Conservation (phyloP, 176 grass and related monocot species). For the Avena eriantha region DNA sequence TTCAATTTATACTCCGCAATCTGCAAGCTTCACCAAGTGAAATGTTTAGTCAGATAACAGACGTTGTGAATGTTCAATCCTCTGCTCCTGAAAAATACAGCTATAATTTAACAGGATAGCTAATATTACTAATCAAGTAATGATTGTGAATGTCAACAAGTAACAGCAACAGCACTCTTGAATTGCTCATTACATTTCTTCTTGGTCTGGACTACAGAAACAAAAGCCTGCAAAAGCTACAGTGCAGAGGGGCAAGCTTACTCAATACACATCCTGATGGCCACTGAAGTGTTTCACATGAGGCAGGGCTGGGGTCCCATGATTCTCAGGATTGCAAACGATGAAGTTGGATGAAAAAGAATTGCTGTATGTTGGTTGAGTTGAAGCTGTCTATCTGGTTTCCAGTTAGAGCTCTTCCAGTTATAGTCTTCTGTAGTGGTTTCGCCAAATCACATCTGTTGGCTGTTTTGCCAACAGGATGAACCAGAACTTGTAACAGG, state of each 20-base stretch:
- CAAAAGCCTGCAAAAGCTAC: not conserved
- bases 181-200: not conserved
- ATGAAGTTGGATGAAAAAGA: not conserved
- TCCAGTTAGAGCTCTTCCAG: not conserved
- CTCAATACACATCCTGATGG: not conserved
- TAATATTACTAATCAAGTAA: not conserved
- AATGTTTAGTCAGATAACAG: slow-evolving; percentile 5
- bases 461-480: not conserved
- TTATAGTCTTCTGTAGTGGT: too few relatives aligned
- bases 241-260: not conserved
- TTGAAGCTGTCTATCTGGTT: not conserved
- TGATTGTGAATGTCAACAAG: not conserved
- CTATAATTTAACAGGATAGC: not conserved
- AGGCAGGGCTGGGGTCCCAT: not conserved
- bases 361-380: not conserved
- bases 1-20: slow-evolving; percentile 76
- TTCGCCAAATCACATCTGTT: not conserved
- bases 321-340: not conserved
- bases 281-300: not conserved
- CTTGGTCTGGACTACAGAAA: not conserved
- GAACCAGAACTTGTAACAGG: not conserved
- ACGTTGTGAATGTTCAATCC: not conserved
- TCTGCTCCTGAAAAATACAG: not conserved
- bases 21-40: slow-evolving; percentile 61
- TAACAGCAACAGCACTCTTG: not conserved